Evolutionary conservation across 164 flowering plant genomes (phyloP).

Genomic region (Chimonanthus praecox): DNA sequence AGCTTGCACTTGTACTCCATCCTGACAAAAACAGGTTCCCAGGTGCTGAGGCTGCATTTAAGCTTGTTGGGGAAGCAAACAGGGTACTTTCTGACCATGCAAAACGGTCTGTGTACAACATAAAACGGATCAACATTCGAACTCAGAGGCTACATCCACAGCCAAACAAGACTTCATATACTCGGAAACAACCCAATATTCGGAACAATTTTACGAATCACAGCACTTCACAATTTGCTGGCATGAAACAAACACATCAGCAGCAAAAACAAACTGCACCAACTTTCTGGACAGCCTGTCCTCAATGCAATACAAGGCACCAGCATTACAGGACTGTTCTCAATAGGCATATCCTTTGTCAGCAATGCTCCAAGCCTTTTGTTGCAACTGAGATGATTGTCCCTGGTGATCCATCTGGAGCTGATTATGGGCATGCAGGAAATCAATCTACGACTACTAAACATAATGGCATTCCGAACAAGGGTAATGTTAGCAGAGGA

Average conservation of each 20-base stretch:
- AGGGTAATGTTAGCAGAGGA: not conserved
- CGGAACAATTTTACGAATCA: slow-evolving; percentile 13
- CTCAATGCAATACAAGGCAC: slow-evolving; percentile 24
- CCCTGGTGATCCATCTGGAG: too few relatives aligned
- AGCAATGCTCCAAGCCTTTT: not conserved
- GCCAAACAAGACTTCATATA: slow-evolving; percentile 7
- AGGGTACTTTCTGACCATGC: slow-evolving; percentile 47
- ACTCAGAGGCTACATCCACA: not conserved
- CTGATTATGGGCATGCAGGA: too few relatives aligned
- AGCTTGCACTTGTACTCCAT: slow-evolving; percentile 70
- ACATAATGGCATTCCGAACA: too few relatives aligned
- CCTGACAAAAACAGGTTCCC: slow-evolving; percentile 81
- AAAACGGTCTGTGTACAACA: slow-evolving; percentile 43
- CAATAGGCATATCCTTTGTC: not conserved
- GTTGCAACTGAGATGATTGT: not conserved
- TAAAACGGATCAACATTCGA: slow-evolving; percentile 18
- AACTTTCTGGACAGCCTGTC: slow-evolving; percentile 35
- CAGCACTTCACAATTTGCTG: slow-evolving; percentile 6
- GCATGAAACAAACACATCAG: slow-evolving; percentile 21
- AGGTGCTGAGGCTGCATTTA: slow-evolving; percentile 90
- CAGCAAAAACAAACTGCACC: slow-evolving; percentile 15
- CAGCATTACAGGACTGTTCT: slow-evolving; percentile 9
- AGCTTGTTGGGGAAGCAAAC: slow-evolving; percentile 76
- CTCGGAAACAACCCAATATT: slow-evolving; percentile 15
- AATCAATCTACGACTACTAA: too few relatives aligned